Evolutionary conservation across 352 stramenopile genomes (phyloP).

Genomic region (Globisporangium canariense): DNA sequence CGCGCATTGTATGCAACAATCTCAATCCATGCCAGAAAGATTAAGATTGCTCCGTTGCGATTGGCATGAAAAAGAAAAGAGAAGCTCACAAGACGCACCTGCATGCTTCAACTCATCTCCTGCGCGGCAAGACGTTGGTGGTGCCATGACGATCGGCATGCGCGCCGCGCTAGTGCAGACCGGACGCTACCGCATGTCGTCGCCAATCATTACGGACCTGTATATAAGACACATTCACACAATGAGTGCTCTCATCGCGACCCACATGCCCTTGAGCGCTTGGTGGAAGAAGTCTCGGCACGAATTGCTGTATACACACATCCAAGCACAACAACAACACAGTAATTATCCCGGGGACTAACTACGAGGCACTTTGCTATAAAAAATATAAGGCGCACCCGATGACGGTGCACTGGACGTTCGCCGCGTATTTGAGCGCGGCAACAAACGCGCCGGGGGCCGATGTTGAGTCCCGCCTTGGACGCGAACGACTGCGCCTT

Average conservation of each 20-base stretch:
- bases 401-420: constrained; percentile 39
- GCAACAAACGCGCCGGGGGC: constrained; percentile 54
- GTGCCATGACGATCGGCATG: constrained; percentile 46
- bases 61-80: background rate
- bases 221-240: background rate
- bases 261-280: constrained; percentile 43
- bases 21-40: too few species aligned
- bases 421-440: constrained; percentile 43
- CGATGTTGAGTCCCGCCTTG: constrained; percentile 46
- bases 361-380: background rate
- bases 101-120: constrained; percentile 25
- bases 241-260: background rate
- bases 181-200: constrained; percentile 53
- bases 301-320: constrained; percentile 34
- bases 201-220: constrained; percentile 55
- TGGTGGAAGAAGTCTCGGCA: constrained; percentile 41
- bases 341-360: background rate
- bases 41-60: background rate
- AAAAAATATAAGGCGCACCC: constrained; percentile 21
- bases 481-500: constrained; percentile 50
- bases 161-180: constrained; percentile 41
- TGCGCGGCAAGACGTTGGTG: constrained; percentile 31
- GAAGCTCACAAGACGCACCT: too few species aligned
- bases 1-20: background rate
- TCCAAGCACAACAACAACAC: background rate